A percentile compares a stretch with the other conserved stretches of the same genome.
These are phyloP conservation scores for Dissoconium aciculare DNA, from an alignment of 2,329 filamentous ascomycete species.

Conservation along the genomic window DNA sequence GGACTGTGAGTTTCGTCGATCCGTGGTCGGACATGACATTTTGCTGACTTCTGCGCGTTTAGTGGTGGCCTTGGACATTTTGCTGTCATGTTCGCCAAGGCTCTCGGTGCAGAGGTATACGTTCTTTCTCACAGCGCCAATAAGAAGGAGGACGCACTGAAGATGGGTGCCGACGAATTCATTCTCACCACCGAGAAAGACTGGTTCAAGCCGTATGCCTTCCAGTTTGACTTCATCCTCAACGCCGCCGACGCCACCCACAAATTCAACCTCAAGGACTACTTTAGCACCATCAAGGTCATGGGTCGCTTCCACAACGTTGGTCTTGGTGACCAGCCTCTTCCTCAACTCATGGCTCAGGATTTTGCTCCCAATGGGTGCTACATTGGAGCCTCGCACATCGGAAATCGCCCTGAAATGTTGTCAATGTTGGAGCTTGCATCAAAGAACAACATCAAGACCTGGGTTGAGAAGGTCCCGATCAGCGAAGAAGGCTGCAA, in stretches of 20 bases:
- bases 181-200: conserved; percentile 42
- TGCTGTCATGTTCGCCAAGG: conserved; percentile 33
- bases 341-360: conserved; percentile 48
- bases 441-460: conserved; percentile 37
- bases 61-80: conserved; percentile 38
- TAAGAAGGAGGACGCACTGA: conserved; percentile 46
- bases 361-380: conserved; percentile 59
- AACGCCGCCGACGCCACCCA: conserved; percentile 57
- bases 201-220: conserved; percentile 41
- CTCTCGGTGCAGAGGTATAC: conserved; percentile 47
- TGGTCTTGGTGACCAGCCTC: conserved; percentile 62
- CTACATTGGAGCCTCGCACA: conserved; percentile 37
- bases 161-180: conserved; percentile 47
- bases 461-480: conserved; percentile 49
- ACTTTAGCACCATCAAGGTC: conserved; percentile 66
- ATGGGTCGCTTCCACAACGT: conserved; percentile 69
- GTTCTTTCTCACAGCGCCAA: conserved; percentile 44
- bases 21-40: conserved; percentile 37
- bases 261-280: conserved; percentile 50
- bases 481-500: conserved; percentile 57
- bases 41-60: conserved; percentile 34
- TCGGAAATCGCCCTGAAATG: conserved; percentile 35
- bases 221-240: conserved; percentile 60
- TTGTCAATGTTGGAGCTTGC: conserved; percentile 37
- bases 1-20: conserved; percentile 39